Base-by-base conservation (phyloP, 441 rosid species). In the Aquilaria agallochum region DNA sequence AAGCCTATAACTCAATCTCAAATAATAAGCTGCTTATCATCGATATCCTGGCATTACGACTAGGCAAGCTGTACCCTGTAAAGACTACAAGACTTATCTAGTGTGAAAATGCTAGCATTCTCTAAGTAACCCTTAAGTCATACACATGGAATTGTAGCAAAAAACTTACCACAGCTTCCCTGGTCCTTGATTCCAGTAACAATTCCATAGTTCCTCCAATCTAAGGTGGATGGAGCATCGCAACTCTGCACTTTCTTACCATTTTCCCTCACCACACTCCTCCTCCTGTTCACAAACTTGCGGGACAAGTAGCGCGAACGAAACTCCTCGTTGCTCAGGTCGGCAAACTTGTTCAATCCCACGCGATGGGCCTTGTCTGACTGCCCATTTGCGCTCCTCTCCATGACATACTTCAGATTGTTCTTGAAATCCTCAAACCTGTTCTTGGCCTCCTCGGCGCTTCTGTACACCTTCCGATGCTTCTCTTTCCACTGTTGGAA, bases 321-420 rank as follows among this genome's bases (percentile, higher is more conserved):
- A 56, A 82, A 85, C 80, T 85, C 90, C 70, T 80, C 87, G 58
- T 76, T 82, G 74, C 81, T 80, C 76, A 85, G 34, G 50, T 85
- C 90, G 6, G 90, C 87, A 50, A 85, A 84, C 79, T 72, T 72
- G 72, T 80, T 84, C 65, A 84, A 50, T 32, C 90, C 90, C 32
- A 80, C 80, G 2, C 5, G 11, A 12, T 71, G 75, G 2, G 52
- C 20, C 3, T 68, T 66, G 11, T 11, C 27, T 9, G 56, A 30
- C 30, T 56, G 65, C n/a, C 30, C 55, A 56, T 61, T 13, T 12
- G 49, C 57, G 42, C 65, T 71, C 66, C 56, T 76, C 50, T 76
- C 81, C 5, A 80, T 7, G 5, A 85, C 68, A 67, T 80, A 80
- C 57, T 70, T 76, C 74, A 85, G 65, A 54, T 80, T 85, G 63